A percentile compares a stretch with the other conserved stretches of the same genome.
These are phyloP conservation scores for Rhynchosporium agropyri DNA, from an alignment of 2,329 filamentous ascomycete species.

Conservation along the genomic window DNA sequence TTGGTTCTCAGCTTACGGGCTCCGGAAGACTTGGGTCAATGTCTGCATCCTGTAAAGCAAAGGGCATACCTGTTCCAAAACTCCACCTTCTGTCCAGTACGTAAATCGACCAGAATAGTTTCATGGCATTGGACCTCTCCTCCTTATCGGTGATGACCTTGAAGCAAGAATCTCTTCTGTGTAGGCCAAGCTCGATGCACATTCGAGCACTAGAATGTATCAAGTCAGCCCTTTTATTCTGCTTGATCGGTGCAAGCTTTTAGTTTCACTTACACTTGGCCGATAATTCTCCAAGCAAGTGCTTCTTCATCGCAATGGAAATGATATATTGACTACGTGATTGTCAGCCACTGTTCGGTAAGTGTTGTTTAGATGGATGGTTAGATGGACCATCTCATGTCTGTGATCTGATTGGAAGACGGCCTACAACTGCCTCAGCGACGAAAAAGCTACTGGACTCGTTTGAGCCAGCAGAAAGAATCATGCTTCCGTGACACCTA, in stretches of 20 bases:
- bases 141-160: constrained; percentile 67
- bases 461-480: background rate
- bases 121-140: constrained; percentile 67
- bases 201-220: constrained; percentile 60
- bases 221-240: background rate
- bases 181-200: constrained; percentile 81
- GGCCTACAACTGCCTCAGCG: background rate
- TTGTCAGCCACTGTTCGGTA: constrained; percentile 39
- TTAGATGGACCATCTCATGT: background rate
- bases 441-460: background rate
- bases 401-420: background rate
- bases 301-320: constrained; percentile 86
- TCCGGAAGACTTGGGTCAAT: constrained; percentile 79
- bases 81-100: constrained; percentile 86
- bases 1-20: constrained; percentile 60
- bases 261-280: constrained; percentile 4
- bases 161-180: constrained; percentile 73
- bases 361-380: too few relatives aligned
- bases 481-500: background rate
- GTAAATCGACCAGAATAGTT: constrained; percentile 85
- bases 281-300: constrained; percentile 80
- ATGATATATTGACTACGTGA: constrained; percentile 67
- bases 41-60: constrained; percentile 81
- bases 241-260: background rate
- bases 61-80: constrained; percentile 86